Evolutionary conservation across 768 basidiomycete species (phyloP).

Genomic region (Tulasnella sp.): DNA sequence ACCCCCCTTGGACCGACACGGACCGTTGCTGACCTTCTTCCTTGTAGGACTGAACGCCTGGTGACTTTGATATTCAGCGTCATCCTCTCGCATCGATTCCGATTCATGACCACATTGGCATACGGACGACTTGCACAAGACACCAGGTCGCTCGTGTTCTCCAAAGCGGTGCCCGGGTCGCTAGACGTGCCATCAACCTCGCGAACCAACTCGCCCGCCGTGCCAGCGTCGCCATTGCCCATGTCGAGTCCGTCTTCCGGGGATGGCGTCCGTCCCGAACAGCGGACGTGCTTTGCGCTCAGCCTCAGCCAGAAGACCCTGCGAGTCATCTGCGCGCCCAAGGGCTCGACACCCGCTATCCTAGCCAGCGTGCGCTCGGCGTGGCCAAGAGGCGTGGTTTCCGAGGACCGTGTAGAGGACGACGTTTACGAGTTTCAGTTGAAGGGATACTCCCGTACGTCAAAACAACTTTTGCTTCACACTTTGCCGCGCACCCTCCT

Average conservation of each 20-base stretch:
- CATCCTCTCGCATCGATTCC: slow-evolving; percentile 28
- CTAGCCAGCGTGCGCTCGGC: slow-evolving; percentile 24
- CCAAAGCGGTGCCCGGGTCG: not conserved
- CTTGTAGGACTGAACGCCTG: slow-evolving; percentile 24
- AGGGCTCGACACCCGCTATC: slow-evolving; percentile 28
- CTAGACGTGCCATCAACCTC: not conserved
- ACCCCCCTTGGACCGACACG: not conserved
- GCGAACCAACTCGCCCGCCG: not conserved
- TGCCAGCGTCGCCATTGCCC: not conserved
- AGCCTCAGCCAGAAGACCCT: slow-evolving; percentile 15
- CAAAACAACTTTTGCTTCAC: not conserved
- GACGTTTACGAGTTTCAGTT: slow-evolving; percentile 29
- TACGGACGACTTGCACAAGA: slow-evolving; percentile 31
- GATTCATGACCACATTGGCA: slow-evolving; percentile 20
- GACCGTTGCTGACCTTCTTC: not conserved
- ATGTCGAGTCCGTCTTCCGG: not conserved
- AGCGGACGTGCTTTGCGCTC: slow-evolving; percentile 16
- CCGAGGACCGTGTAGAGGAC: slow-evolving; percentile 25
- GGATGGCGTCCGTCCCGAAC: not conserved
- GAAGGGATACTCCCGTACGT: slow-evolving; percentile 28
- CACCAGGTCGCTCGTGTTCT: slow-evolving; percentile 26
- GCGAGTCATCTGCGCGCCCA: slow-evolving; percentile 27
- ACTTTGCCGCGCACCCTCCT: not conserved
- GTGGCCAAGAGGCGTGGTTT: slow-evolving; percentile 30
- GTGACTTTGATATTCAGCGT: slow-evolving; percentile 25